A percentile compares a stretch with the other conserved stretches of the same genome.
These are phyloP conservation scores for Aureobasidium subglaciale DNA, from an alignment of 2,329 filamentous ascomycete genomes.

Conservation along the genomic window DNA sequence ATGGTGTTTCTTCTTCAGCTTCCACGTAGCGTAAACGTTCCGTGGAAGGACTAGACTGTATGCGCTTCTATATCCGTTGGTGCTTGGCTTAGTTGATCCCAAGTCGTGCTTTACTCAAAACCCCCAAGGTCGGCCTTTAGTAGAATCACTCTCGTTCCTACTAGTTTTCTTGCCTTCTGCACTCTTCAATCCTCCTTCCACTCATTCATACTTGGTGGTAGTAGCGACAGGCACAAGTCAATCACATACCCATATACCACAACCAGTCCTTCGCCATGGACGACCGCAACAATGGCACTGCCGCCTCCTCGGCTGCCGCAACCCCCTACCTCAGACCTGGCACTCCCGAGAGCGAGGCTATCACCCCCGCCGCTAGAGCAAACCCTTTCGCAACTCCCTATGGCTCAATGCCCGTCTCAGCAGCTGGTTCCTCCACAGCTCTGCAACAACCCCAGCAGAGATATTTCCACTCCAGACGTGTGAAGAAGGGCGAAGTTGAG, in stretches of 20 bases:
- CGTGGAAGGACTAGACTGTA: constrained; percentile 12
- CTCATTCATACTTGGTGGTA: neutral
- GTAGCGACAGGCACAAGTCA: neutral
- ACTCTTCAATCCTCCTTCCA: neutral
- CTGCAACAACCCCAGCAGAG: constrained; percentile 27
- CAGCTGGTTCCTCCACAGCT: constrained; percentile 35
- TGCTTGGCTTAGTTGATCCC: constrained; percentile 12
- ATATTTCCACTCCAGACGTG: constrained; percentile 68
- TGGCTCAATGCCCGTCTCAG: constrained; percentile 38
- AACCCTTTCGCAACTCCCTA: constrained; percentile 35
- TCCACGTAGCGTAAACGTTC: constrained; percentile 13
- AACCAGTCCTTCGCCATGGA: constrained; percentile 20
- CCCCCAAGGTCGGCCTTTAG: constrained; percentile 5
- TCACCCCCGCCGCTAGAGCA: constrained; percentile 22
- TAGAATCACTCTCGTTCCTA: constrained; percentile 2
- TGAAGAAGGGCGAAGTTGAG: constrained; percentile 65
- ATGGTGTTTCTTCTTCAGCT: constrained; percentile 7
- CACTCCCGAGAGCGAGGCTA: constrained; percentile 33
- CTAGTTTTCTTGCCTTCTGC: constrained; percentile 2
- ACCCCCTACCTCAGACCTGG: constrained; percentile 30
- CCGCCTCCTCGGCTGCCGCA: constrained; percentile 26
- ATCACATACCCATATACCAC: neutral
- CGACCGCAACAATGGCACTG: constrained; percentile 23
- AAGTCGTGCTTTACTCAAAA: constrained; percentile 12
- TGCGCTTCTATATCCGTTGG: constrained; percentile 13